Percentiles rank a stretch among this genome's conserved stretches.
These are phyloP conservation scores for Calonectria hongkongensis DNA, from an alignment of 2,329 filamentous ascomycete genomes.

Conservation along the genomic window DNA sequence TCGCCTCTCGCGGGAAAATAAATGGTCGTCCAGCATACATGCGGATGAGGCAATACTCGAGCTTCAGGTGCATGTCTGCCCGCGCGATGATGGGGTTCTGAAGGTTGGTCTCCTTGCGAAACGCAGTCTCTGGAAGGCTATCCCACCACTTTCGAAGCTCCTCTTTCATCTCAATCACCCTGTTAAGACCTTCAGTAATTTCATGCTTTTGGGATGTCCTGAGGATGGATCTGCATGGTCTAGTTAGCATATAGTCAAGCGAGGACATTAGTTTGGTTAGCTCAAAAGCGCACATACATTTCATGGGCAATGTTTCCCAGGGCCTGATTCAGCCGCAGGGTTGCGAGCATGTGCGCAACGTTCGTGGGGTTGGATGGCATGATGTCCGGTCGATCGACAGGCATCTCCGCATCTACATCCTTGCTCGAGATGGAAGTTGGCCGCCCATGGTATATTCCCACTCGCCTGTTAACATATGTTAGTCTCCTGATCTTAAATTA, in stretches of 20 bases:
- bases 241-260: slow-evolving; percentile 33
- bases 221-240: slow-evolving; percentile 56
- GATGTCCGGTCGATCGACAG: slow-evolving; percentile 66
- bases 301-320: slow-evolving; percentile 63
- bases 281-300: slow-evolving; percentile 55
- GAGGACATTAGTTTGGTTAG: slow-evolving; percentile 10
- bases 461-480: slow-evolving; percentile 62
- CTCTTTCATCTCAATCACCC: slow-evolving; percentile 60
- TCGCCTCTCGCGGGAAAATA: slow-evolving; percentile 63
- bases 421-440: slow-evolving; percentile 71
- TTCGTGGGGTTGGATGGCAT: slow-evolving; percentile 65
- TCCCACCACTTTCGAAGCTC: slow-evolving; percentile 64
- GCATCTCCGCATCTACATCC: slow-evolving; percentile 73
- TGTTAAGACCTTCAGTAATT: slow-evolving; percentile 57
- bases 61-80: slow-evolving; percentile 69
- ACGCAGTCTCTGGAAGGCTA: slow-evolving; percentile 57
- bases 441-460: slow-evolving; percentile 74
- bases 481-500: slow-evolving; percentile 33
- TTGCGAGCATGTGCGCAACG: slow-evolving; percentile 68
- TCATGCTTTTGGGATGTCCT: slow-evolving; percentile 58
- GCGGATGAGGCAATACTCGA: slow-evolving; percentile 72
- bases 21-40: slow-evolving; percentile 74
- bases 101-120: slow-evolving; percentile 63
- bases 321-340: slow-evolving; percentile 61
- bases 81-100: slow-evolving; percentile 65